A percentile compares a stretch with the other conserved stretches of the same genome.
Conservation (phyloP, 441 rosid genomes). For the Codiaeum variegatum region DNA sequence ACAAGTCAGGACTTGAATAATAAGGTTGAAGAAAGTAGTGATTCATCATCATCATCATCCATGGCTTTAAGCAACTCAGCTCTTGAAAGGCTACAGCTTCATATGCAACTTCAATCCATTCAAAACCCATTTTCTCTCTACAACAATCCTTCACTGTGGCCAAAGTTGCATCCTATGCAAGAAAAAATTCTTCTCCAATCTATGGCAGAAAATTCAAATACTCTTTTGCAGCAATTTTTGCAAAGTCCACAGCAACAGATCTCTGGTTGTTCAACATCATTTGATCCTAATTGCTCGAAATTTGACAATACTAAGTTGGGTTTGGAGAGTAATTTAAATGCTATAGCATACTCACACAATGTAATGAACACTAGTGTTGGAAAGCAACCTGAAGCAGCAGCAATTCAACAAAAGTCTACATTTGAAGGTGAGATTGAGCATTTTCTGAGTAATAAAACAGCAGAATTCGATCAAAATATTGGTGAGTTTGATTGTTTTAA, state of each 20-base stretch:
- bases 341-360: slow-evolving; percentile 20
- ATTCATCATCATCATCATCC: slow-evolving; percentile 28
- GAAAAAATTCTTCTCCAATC: slow-evolving; percentile 43
- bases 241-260: slow-evolving; percentile 26
- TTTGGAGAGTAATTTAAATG: slow-evolving; percentile 25
- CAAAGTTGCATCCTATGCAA: slow-evolving; percentile 64
- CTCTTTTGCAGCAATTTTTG: slow-evolving; percentile 28
- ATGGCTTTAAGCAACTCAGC: slow-evolving; percentile 72
- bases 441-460: slow-evolving; percentile 25
- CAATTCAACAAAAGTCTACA: slow-evolving; percentile 18
- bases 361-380: slow-evolving; percentile 14
- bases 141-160: slow-evolving; percentile 73
- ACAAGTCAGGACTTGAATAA: slow-evolving; percentile 27
- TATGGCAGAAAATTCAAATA: slow-evolving; percentile 28
- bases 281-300: slow-evolving; percentile 26
- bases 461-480: slow-evolving; percentile 31
- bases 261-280: slow-evolving; percentile 12
- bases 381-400: slow-evolving; percentile 24
- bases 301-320: slow-evolving; percentile 20
- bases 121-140: slow-evolving; percentile 63
- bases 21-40: slow-evolving; percentile 19
- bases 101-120: slow-evolving; percentile 76
- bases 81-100: slow-evolving; percentile 87
- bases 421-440: slow-evolving; percentile 42
- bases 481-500: slow-evolving; percentile 49